Conservation (phyloP, 352 stramenopile genomes). For the Phytophthora sp. region DNA sequence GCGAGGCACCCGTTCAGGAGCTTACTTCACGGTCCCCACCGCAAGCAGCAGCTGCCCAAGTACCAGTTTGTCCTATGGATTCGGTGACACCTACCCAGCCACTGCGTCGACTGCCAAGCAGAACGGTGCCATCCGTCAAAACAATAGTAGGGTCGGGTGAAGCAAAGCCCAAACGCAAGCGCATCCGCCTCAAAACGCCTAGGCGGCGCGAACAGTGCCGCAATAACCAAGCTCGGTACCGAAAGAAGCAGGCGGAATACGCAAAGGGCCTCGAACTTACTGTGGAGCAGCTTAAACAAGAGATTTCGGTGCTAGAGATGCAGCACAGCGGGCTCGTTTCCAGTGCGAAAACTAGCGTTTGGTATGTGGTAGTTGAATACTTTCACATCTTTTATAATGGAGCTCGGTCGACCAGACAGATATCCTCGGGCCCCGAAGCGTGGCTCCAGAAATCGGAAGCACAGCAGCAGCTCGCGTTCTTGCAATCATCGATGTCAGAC, state of each 20-base stretch:
- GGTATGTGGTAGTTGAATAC: conserved; percentile 21
- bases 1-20: background rate
- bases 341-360: conserved; percentile 2
- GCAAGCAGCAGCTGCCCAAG: background rate
- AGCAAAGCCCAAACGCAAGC: conserved; percentile 32
- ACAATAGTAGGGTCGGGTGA: background rate
- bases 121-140: conserved; percentile 3
- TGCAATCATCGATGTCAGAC: conserved; percentile 21
- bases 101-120: background rate
- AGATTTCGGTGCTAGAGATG: conserved; percentile 30
- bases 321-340: conserved; percentile 15
- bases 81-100: background rate
- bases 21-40: background rate
- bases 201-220: conserved; percentile 56
- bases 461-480: conserved; percentile 31
- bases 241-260: conserved; percentile 37
- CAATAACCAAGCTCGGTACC: conserved; percentile 52
- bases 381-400: conserved; percentile 33
- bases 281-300: conserved; percentile 21
- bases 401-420: background rate
- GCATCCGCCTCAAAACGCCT: conserved; percentile 47
- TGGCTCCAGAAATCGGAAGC: conserved; percentile 29
- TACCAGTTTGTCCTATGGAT: background rate
- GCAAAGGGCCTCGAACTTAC: conserved; percentile 19
- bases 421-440: conserved; percentile 1